Percentiles rank a stretch among this genome's conserved stretches.
Conservation (phyloP, 139 green algal species). For the Nannochloris sp. region DNA sequence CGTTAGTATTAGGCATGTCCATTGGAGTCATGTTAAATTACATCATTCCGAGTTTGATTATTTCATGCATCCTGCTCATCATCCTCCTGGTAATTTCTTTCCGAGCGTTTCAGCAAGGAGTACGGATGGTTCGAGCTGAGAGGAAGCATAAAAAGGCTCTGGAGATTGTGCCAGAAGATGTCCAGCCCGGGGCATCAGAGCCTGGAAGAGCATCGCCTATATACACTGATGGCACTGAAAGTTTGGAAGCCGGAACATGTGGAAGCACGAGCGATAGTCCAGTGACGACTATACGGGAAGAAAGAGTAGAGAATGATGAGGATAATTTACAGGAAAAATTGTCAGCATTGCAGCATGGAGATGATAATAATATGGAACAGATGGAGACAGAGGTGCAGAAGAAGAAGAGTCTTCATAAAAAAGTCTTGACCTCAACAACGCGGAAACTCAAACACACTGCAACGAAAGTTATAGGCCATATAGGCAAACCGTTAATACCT, state of each 20-base stretch:
- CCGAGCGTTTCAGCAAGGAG: neutral
- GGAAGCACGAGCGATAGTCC: neutral
- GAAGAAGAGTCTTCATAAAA: neutral
- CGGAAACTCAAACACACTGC: too few species aligned
- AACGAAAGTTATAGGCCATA: too few species aligned
- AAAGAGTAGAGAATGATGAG: neutral
- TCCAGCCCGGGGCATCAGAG: too few species aligned
- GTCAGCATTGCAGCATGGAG: neutral
- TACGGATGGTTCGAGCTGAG: neutral
- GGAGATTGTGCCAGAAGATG: neutral
- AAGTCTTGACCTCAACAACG: too few species aligned
- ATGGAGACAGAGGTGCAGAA: neutral
- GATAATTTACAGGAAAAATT: constrained; percentile 5
- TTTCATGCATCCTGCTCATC: constrained; percentile 6
- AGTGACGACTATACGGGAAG: neutral
- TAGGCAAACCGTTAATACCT: constrained; percentile 1
- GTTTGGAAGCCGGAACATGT: neutral
- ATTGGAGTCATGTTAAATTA: constrained; percentile 12
- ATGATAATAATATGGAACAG: neutral
- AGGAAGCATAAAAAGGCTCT: neutral
- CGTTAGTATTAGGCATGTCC: constrained; percentile 3
- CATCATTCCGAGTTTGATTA: constrained; percentile 3
- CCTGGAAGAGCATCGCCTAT: too few species aligned
- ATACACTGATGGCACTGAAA: neutral
- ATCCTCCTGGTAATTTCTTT: constrained; percentile 6